phyloP scores from a whole-genome alignment of 2,329 filamentous ascomycete genomes.

The Emergomyces pasteurianus region DNA sequence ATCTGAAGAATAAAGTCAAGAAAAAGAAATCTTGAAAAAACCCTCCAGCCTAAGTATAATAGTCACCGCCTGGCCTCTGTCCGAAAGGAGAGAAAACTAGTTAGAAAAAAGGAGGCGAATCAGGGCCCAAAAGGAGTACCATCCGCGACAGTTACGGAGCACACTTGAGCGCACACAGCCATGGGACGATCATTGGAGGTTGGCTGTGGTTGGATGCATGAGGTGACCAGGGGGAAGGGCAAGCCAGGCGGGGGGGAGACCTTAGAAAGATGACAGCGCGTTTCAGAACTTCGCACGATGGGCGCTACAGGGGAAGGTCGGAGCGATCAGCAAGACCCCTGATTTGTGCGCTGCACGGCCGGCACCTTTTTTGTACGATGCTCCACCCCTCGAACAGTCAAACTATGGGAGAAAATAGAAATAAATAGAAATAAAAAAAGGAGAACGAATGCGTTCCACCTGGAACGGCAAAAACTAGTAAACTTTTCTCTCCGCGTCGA shows the following conservation, averaged over 20 bases:
- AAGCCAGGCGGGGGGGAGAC: background rate
- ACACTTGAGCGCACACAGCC: background rate
- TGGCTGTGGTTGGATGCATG: background rate
- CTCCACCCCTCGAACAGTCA: background rate
- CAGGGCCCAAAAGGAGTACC: background rate
- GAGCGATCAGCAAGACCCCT: constrained; percentile 1
- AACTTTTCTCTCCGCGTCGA: background rate
- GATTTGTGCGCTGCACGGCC: background rate
- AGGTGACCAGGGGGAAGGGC: background rate
- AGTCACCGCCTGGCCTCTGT: background rate
- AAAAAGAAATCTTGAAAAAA: background rate
- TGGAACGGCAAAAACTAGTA: background rate
- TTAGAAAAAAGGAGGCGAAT: background rate
- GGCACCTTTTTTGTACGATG: background rate
- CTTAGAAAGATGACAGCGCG: background rate
- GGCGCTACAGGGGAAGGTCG: background rate
- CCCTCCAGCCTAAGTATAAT: background rate
- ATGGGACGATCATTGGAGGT: background rate
- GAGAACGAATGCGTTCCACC: background rate
- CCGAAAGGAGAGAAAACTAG: background rate
- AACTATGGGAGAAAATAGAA: background rate
- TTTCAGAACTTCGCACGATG: background rate
- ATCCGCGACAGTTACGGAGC: background rate
- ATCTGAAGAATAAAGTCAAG: background rate
- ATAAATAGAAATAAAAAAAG: background rate